phyloP scores from a whole-genome alignment of 2,329 filamentous ascomycete genomes.

The Fusarium udum region DNA sequence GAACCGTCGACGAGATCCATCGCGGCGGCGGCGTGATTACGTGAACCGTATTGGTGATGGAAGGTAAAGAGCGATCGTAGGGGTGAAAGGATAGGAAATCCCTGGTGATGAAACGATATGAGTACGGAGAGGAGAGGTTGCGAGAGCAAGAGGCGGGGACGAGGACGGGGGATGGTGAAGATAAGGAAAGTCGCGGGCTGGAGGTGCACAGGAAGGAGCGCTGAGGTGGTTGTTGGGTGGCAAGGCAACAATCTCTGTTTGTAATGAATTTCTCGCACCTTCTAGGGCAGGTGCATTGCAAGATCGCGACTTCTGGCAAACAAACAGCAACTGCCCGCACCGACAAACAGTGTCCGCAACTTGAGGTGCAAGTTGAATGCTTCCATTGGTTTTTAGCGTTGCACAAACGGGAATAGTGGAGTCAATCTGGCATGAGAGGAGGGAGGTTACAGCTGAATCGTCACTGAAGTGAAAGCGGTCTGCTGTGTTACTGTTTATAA shows the following conservation, averaged over 20 bases:
- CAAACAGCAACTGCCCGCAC: background rate
- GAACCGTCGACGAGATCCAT: background rate
- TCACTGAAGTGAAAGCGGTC: background rate
- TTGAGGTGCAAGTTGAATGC: background rate
- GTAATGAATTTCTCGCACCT: background rate
- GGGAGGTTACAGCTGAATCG: background rate
- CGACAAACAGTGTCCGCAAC: background rate
- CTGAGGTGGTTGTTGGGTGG: background rate
- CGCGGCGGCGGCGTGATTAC: accelerated
- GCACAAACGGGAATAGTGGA: background rate
- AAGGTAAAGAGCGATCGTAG: background rate
- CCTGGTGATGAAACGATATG: background rate
- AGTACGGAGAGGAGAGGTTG: background rate
- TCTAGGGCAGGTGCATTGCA: background rate
- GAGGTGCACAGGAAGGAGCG: background rate
- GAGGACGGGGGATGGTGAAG: background rate
- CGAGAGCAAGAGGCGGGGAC: background rate
- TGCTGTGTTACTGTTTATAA: background rate
- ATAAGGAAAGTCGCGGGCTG: background rate
- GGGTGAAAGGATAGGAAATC: background rate
- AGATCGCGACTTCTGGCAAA: background rate
- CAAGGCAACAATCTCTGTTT: background rate
- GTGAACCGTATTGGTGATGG: accelerated
- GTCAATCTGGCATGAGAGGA: background rate
- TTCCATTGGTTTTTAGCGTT: background rate